Base-by-base conservation (phyloP, 371 early-diverging fungal species). In the Lichtheimia ramosa region DNA sequence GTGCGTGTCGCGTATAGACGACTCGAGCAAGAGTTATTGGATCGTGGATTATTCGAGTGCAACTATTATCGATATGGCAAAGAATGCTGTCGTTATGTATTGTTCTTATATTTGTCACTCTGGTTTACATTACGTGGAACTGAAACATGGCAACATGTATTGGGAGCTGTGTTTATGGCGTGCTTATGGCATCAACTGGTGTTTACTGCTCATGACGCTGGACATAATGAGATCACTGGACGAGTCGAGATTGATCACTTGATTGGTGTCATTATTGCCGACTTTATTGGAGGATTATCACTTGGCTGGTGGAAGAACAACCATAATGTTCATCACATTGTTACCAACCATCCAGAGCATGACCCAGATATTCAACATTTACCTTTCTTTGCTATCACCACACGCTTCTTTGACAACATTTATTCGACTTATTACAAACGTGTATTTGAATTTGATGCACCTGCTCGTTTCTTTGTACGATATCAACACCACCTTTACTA, bases 351-450 rank as follows among this genome's bases (percentile, higher is more conserved):
- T 67, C 87, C 88, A 1, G 92, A 93, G 67, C 90, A 96, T 79
- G 98, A 97, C 70, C 97, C 98, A 0, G 97, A 97, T 74, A 95
- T 97, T 63, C 98, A 97, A 74, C 98, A 96, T 67, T 53, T 97
- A 72, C 98, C 98, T 39, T 95, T 97, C 76, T 83, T 96, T 58
- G 96, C 98, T 18, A 83, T 97, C 54, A 87, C 93, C 12, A 86
- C 91, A 43, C 78, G 84, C 25, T 86, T 95, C 63, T 88, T 93
- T 63, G 75, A 87, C 66, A 86, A 84, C 63, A 64, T 96, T 42
- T 96, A 91, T 70, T 96, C 96, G 16, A 85, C 92, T 16, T 97
- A 93, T 76, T 92, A 96, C 72, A 83, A 89, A 27, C 87, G 87
- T 56, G 73, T 81, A n/a, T 74, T 96, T 71, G 72, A 73, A 18